A percentile compares a stretch with the other conserved stretches of the same genome.
These are phyloP conservation scores for Marasmius oreades DNA, from an alignment of 1,284 basidiomycete species.

Conservation along the genomic window DNA sequence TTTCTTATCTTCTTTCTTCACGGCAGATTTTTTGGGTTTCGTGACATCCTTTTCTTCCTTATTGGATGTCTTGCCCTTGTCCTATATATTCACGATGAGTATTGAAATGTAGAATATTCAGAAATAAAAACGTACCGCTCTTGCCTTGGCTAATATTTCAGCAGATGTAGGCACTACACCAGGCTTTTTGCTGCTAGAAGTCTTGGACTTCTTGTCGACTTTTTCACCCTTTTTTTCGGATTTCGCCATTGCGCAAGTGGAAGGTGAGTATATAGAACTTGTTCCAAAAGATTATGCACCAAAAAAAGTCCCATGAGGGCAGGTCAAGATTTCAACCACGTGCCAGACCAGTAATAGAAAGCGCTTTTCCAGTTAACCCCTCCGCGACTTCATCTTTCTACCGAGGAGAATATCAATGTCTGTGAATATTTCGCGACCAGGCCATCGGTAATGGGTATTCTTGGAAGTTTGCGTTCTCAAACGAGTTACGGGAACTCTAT, in stretches of 20 bases:
- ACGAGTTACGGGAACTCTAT: too few species aligned
- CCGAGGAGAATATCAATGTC: too few species aligned
- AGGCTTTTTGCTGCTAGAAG: neutral
- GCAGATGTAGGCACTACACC: neutral
- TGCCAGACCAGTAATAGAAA: too few species aligned
- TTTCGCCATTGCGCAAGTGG: conserved; percentile 40
- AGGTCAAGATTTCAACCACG: neutral
- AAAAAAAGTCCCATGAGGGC: neutral
- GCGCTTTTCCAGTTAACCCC: too few species aligned
- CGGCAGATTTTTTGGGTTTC: conserved; percentile 22
- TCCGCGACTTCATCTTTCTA: too few species aligned
- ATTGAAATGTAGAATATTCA: neutral
- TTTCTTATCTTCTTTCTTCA: conserved; percentile 24
- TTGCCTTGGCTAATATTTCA: neutral
- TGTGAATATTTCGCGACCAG: too few species aligned
- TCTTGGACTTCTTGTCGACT: conserved; percentile 18
- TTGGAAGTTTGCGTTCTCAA: too few species aligned
- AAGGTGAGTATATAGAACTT: conserved; percentile 11
- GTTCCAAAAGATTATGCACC: conserved; percentile 13
- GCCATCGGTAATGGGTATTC: too few species aligned
- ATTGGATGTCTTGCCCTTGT: conserved; percentile 12
- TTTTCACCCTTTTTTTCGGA: conserved; percentile 50
- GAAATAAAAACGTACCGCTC: conserved; percentile 1
- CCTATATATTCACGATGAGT: neutral
- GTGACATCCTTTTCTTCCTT: conserved; percentile 38